Base-by-base conservation (phyloP, 164 flowering plant genomes). In the Warburgia ugandensis region DNA sequence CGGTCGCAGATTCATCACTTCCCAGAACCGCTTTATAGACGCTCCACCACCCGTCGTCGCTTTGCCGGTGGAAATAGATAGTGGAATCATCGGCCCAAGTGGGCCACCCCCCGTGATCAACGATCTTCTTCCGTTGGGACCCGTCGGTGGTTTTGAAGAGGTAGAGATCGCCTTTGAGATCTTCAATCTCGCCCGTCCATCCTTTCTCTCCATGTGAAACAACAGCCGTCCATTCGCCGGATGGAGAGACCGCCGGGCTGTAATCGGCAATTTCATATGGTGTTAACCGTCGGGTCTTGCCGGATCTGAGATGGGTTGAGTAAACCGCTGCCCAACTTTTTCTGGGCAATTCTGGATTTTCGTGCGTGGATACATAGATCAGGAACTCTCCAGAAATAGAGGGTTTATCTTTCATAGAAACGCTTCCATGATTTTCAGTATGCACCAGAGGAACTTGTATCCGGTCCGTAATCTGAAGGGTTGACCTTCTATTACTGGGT, bases 1-100 rank as follows among this genome's bases (percentile, higher is more conserved):
- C 49, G 9, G 65, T 4, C 2, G 29, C 45, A 21, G 14, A 3
- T 29, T 20, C 16, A 22, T 31, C 23, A 1, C 20, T 28, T 27
- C 46, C 46, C 9, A 83, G 46, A 56, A 73, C 84, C 0, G 66
- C 67, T 2, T 75, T 58, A 68, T 56, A 90, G 60, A 90, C 63
- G 71, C 97, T 90, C 97, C 97, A 90, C 95, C 97, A 90, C 0
- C 95, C 88, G 50, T 90, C 95, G 1, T 75, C 94, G 13, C 77
- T 72, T 51, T 63, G 66, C 16, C 86, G 83, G 62, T 90, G 97
- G 44, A 81, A 90, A 68, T 55, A 90, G 22, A 90, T 28, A 4
- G 70, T 59, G 6, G 80, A 64, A 14, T 89, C 97, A n/a, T 84
- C 78, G 20, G 71, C 73, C 88, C 94, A 90, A 1, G 94, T 63